Evolutionary conservation across 164 flowering plant species (phyloP).

Genomic region (Macadamia tetraphylla): DNA sequence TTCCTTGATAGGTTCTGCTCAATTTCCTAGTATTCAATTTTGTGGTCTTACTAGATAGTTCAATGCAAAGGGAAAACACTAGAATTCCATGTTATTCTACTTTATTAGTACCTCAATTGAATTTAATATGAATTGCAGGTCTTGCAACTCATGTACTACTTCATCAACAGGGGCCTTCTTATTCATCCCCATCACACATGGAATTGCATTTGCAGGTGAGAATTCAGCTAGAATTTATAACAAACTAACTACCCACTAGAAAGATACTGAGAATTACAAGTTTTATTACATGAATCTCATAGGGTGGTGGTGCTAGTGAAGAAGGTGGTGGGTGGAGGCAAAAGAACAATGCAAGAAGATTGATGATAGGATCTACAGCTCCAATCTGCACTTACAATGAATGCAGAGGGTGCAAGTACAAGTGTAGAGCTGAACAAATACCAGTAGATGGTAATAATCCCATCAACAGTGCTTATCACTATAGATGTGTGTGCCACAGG

Average conservation of each 20-base stretch:
- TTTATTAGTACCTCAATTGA: no score
- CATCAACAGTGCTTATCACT: constrained; percentile 81
- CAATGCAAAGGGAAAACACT: no score
- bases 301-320: constrained; percentile 1
- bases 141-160: constrained; percentile 6
- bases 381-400: constrained; percentile 94
- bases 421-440: constrained; percentile 83
- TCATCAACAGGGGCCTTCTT: constrained; percentile 5
- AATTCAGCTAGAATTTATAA: neutral
- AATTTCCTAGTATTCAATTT: neutral
- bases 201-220: constrained; percentile 17
- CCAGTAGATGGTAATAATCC: constrained; percentile 96
- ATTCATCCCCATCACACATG: constrained; percentile 3
- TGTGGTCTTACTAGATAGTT: neutral
- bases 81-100: neutral
- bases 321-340: neutral
- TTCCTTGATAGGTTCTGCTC: neutral
- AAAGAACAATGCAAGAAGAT: constrained; percentile 34
- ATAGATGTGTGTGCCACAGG: constrained; percentile 89
- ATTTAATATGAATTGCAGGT: constrained; percentile 17
- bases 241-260: neutral
- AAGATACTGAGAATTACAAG: neutral
- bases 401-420: constrained; percentile 85
- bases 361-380: constrained; percentile 84
- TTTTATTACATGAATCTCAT: neutral